Evolutionary conservation across 257 asterid species (phyloP).

Genomic region (Lycium ferocissimum): DNA sequence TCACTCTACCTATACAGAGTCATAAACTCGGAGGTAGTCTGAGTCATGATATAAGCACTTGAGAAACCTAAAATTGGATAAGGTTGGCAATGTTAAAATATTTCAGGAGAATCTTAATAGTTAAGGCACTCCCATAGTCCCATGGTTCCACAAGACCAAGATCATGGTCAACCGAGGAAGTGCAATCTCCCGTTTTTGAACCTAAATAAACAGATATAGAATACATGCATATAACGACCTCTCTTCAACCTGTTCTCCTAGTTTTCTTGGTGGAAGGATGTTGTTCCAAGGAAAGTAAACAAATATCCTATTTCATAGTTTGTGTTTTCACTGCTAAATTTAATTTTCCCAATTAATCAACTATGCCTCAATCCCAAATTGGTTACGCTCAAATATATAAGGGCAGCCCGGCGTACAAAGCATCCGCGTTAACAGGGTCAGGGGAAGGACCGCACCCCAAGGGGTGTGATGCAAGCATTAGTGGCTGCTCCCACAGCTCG

Average conservation of each 20-base stretch:
- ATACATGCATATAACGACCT: not conserved
- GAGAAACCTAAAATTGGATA: not conserved
- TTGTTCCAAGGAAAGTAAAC: not conserved
- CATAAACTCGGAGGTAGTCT: not conserved
- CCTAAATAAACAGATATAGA: not conserved
- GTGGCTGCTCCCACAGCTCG: too few relatives aligned
- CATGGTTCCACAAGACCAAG: not conserved
- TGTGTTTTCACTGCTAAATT: not conserved
- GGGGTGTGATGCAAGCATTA: too few relatives aligned
- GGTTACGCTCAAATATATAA: not conserved
- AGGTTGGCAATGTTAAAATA: not conserved
- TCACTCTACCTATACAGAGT: not conserved
- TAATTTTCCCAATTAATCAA: constrained; percentile 7
- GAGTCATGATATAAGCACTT: not conserved
- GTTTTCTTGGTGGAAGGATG: not conserved
- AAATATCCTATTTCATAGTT: not conserved
- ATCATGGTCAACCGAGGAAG: constrained; percentile 10
- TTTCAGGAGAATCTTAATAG: constrained; percentile 13
- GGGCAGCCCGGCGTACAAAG: too few relatives aligned
- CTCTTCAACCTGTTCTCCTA: not conserved
- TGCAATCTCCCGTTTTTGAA: not conserved
- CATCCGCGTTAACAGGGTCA: too few relatives aligned
- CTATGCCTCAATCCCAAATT: not conserved
- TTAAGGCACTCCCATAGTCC: not conserved
- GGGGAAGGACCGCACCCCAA: too few relatives aligned